phyloP scores from a whole-genome alignment of 345 rosid species.

The Eucalyptus pumila region DNA sequence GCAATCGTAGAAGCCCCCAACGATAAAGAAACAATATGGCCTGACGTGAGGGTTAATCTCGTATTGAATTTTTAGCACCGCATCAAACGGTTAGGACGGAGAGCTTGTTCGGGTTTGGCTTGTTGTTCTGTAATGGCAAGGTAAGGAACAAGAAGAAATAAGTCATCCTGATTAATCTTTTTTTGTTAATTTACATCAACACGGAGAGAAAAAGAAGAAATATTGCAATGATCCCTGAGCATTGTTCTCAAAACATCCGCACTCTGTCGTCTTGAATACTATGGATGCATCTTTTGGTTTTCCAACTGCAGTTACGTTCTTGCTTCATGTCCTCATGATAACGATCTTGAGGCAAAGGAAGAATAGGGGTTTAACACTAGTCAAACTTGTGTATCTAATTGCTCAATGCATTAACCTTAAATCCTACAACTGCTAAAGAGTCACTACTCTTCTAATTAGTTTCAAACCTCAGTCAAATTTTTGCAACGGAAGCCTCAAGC shows the following conservation, averaged over 20 bases:
- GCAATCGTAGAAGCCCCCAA: constrained; percentile 17
- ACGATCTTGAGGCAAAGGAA: neutral
- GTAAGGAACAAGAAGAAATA: constrained; percentile 39
- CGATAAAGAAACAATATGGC: constrained; percentile 27
- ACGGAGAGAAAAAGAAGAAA: neutral
- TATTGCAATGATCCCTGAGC: neutral
- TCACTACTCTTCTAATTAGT: too few relatives aligned
- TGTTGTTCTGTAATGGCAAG: constrained; percentile 63
- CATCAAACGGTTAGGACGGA: constrained; percentile 43
- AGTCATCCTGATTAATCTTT: neutral
- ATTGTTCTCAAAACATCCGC: neutral
- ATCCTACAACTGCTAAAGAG: neutral
- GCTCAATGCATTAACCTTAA: neutral
- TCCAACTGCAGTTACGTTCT: neutral
- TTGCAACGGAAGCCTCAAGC: neutral
- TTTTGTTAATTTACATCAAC: neutral
- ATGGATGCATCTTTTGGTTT: neutral
- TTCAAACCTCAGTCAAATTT: neutral
- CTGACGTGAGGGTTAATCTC: constrained; percentile 49
- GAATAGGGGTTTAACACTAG: neutral
- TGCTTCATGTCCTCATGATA: neutral
- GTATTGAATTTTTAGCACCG: constrained; percentile 57
- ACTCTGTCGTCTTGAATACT: neutral
- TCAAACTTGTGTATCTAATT: neutral
- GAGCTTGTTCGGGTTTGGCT: constrained; percentile 52